These are phyloP conservation scores for Phalaenopsis hybrid DNA, from an alignment of 116 monocot genomes.

Conservation along the genomic window DNA sequence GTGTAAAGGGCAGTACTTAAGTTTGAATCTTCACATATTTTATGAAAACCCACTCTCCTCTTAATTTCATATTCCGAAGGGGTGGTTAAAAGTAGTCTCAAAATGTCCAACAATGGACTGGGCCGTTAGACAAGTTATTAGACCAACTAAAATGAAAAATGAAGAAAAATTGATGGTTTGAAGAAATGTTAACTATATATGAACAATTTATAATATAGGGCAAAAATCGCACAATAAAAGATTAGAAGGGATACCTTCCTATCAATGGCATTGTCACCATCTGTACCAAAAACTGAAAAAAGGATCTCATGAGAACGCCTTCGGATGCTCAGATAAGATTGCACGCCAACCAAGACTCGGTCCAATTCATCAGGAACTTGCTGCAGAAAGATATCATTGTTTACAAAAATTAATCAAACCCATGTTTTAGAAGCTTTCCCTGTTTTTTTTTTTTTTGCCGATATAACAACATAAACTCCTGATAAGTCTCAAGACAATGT, in stretches of 20 bases:
- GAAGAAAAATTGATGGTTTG: neutral
- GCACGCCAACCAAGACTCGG: slow-evolving; percentile 67
- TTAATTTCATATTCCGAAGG: neutral
- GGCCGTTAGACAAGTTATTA: neutral
- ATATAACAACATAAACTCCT: neutral
- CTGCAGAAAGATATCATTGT: slow-evolving; percentile 32
- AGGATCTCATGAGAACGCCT: slow-evolving; percentile 36
- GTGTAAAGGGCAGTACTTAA: neutral
- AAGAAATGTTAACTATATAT: neutral
- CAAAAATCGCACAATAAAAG: slow-evolving; percentile 1
- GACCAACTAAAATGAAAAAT: neutral
- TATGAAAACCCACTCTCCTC: neutral
- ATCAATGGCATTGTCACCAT: slow-evolving; percentile 33
- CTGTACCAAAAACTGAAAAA: slow-evolving; percentile 46
- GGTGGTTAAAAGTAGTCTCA: neutral
- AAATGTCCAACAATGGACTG: neutral
- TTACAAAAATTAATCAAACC: neutral
- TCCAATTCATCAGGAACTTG: slow-evolving; percentile 95
- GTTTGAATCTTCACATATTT: neutral
- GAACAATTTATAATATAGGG: neutral
- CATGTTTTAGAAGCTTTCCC: neutral
- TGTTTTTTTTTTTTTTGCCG: neutral
- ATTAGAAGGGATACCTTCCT: slow-evolving; percentile 46
- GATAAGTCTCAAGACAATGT: neutral
- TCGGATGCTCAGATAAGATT: slow-evolving; percentile 87